Conservation (phyloP, 768 basidiomycete species). For the Neoboletus brunneissimus region DNA sequence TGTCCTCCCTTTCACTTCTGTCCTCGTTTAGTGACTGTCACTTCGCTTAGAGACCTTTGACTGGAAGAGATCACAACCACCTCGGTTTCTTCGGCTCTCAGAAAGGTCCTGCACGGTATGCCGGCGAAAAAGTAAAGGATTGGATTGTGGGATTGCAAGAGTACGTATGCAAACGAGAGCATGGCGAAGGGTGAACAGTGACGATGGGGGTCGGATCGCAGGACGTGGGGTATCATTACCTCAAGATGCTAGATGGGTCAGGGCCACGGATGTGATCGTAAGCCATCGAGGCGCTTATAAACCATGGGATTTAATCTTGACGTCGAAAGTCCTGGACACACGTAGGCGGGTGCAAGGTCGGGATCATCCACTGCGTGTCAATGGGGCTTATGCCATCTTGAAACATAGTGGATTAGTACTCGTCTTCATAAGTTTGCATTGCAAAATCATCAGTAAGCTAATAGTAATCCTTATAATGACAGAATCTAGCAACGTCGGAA, state of each 20-base stretch:
- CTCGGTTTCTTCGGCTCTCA: conserved; percentile 41
- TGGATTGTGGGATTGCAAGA: conserved; percentile 71
- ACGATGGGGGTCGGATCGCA: conserved; percentile 76
- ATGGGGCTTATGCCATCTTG: neutral
- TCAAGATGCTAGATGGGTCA: neutral
- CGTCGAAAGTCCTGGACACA: conserved; percentile 70
- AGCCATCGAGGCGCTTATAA: conserved; percentile 65
- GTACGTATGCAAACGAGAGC: conserved; percentile 54
- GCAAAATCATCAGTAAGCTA: conserved; percentile 50
- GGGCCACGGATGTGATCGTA: conserved; percentile 24
- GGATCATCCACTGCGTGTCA: neutral
- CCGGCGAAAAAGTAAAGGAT: conserved; percentile 48
- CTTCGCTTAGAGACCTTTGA: conserved; percentile 40
- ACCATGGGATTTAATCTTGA: conserved; percentile 70
- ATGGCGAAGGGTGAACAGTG: conserved; percentile 63
- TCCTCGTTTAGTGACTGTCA: conserved; percentile 53
- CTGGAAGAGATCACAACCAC: conserved; percentile 44
- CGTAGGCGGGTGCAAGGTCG: conserved; percentile 38
- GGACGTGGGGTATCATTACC: conserved; percentile 50
- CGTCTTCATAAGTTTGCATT: conserved; percentile 49
- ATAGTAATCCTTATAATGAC: neutral
- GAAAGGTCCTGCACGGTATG: conserved; percentile 62
- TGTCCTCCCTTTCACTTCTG: conserved; percentile 79
- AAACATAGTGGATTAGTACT: conserved; percentile 56
- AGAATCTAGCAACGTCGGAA: conserved; percentile 41